Base-by-base conservation (phyloP, 2,329 filamentous ascomycete genomes). In the Cordyceps militaris region DNA sequence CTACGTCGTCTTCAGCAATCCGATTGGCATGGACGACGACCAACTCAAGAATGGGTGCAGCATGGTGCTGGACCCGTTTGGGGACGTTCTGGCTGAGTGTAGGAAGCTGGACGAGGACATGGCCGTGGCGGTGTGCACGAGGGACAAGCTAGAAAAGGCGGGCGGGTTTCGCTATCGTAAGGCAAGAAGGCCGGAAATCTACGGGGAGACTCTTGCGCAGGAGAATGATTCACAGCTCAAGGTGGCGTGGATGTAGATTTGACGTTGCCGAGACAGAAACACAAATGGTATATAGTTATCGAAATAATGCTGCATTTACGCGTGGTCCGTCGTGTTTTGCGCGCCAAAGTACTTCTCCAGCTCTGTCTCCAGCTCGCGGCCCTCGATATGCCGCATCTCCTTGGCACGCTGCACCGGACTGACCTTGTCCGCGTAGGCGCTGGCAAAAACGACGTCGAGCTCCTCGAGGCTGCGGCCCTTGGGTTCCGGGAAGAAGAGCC, bases 391-490 rank as follows among this genome's bases (percentile, higher is more conserved):
- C 1, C 64, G 57, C 66, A 67, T 67, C 49, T 67, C 63, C 52
- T 57, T 66, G 16, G 66, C 61, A 11, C 63, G 47, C 59, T 66
- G 67, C 40, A 68, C 66, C 0, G 66, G 66, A 9, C 60, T 66
- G 21, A 66, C 62, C 3, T 58, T 61, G 44, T 67, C 65, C n/a
- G 49, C 48, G 42, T 67, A 61, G 8, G 66, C 66, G 24, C 63
- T 63, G 13, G 65, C 66, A 48, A 57, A 59, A 6, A 89, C 84
- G 58, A 81, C 76, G 65, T 89, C 86, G 70, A 89, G 83, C 67
- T 89, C 86, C 69, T 89, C 86, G 32, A 88, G 74, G 14, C 76
- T 81, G 8, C 80, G 78, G 61, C 69, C 66, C 64, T 76, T 74
- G 19, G 80, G 82, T 65, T 83, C 80, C 0, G 80, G 79, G 61